A percentile compares a stretch with the other conserved stretches of the same genome.
These are phyloP conservation scores for Rhinocladiella mackenziei DNA, from an alignment of 2,329 filamentous ascomycete genomes.

Conservation along the genomic window DNA sequence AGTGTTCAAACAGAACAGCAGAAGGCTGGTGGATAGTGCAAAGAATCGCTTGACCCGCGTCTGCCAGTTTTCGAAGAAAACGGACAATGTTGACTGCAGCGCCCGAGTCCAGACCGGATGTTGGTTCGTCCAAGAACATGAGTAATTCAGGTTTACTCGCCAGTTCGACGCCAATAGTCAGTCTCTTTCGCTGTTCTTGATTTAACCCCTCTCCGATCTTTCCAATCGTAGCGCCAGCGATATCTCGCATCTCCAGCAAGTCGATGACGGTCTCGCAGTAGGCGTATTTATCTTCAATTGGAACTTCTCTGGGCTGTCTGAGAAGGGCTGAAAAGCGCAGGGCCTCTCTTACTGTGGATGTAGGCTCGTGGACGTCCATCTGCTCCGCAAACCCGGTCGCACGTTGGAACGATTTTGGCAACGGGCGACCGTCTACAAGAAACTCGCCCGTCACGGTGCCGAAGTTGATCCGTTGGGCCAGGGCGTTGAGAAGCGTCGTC, in stretches of 20 bases:
- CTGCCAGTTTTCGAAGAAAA: constrained; percentile 59
- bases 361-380: constrained; percentile 64
- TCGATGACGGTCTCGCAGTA: constrained; percentile 68
- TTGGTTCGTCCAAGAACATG: constrained; percentile 62
- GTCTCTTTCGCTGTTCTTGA: constrained; percentile 62
- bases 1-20: constrained; percentile 79
- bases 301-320: constrained; percentile 56
- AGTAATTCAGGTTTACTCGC: constrained; percentile 60
- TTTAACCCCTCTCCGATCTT: constrained; percentile 57
- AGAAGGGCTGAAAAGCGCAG: constrained; percentile 63
- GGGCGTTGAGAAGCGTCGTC: constrained; percentile 46
- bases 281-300: constrained; percentile 59
- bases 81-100: constrained; percentile 62
- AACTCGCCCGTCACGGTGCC: constrained; percentile 44
- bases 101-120: constrained; percentile 64
- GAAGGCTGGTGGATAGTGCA: constrained; percentile 92
- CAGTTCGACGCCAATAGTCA: constrained; percentile 60
- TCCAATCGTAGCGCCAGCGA: constrained; percentile 63
- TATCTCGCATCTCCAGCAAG: constrained; percentile 63
- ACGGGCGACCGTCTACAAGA: constrained; percentile 44
- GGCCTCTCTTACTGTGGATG: constrained; percentile 63
- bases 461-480: constrained; percentile 44
- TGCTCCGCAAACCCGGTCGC: constrained; percentile 58
- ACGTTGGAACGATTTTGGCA: constrained; percentile 50
- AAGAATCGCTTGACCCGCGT: constrained; percentile 78